Conservation (phyloP, 768 basidiomycete species). For the Lentinula guzmanii region DNA sequence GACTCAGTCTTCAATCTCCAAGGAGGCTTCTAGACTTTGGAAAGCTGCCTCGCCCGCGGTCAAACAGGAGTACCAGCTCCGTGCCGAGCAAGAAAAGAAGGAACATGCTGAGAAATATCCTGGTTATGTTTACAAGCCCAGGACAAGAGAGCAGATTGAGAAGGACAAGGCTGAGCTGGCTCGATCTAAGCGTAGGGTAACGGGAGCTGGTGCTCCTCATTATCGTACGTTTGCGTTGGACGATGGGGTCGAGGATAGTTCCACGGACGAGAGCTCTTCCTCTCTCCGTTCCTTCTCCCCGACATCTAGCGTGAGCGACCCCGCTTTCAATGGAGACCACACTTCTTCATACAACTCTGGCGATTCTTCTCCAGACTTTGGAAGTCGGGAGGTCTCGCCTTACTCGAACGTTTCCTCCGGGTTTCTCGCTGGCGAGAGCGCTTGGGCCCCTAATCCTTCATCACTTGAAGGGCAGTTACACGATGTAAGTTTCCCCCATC, state of each 20-base stretch:
- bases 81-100: background rate
- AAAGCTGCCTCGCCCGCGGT: background rate
- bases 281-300: background rate
- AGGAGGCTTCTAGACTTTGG: background rate
- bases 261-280: background rate
- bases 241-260: background rate
- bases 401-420: too few relatives aligned
- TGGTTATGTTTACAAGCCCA: background rate
- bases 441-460: too few relatives aligned
- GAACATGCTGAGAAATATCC: background rate
- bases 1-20: background rate
- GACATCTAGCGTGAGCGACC: background rate
- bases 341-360: background rate
- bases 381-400: too few relatives aligned
- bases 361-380: background rate
- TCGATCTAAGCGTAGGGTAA: background rate
- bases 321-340: background rate
- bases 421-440: too few relatives aligned
- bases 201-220: background rate
- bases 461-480: too few relatives aligned
- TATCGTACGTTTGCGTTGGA: background rate
- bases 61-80: background rate
- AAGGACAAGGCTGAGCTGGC: background rate
- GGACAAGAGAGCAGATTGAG: background rate
- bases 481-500: background rate